Conservation (phyloP, 2,329 filamentous ascomycete genomes). For the Apiospora arundinis region DNA sequence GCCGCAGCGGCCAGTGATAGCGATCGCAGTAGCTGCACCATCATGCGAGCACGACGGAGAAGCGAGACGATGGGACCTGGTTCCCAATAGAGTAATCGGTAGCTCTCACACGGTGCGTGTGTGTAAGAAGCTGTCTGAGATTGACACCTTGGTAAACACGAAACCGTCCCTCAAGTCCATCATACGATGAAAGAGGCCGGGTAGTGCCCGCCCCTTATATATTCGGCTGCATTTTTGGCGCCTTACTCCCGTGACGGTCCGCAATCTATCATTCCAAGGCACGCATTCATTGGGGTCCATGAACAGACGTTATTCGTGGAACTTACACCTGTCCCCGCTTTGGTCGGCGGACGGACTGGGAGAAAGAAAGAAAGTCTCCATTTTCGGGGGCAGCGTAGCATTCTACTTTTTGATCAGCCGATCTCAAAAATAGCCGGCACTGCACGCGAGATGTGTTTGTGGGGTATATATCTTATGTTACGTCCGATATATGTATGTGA, state of each 20-base stretch:
- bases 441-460: slow-evolving; percentile 11
- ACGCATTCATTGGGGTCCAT: background rate
- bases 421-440: slow-evolving; percentile 18
- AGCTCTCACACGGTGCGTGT: background rate
- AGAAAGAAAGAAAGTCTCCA: background rate
- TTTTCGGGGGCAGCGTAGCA: slow-evolving; percentile 17
- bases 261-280: background rate
- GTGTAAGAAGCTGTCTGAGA: background rate
- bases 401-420: background rate
- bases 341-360: background rate
- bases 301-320: slow-evolving; percentile 12
- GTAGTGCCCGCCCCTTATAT: background rate
- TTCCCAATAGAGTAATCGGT: background rate
- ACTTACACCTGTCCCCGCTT: background rate
- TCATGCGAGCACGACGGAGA: background rate
- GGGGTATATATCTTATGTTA: background rate
- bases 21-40: background rate
- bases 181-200: background rate
- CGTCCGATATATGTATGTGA: too few relatives aligned
- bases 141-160: background rate
- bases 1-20: slow-evolving; percentile 35
- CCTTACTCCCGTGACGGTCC: slow-evolving; percentile 1
- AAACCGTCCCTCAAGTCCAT: background rate
- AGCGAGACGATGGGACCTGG: background rate
- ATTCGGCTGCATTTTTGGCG: background rate